Evolutionary conservation across 495 filamentous ascomycete species (phyloP).

Genomic region (Pyrenopolyporus hunteri): DNA sequence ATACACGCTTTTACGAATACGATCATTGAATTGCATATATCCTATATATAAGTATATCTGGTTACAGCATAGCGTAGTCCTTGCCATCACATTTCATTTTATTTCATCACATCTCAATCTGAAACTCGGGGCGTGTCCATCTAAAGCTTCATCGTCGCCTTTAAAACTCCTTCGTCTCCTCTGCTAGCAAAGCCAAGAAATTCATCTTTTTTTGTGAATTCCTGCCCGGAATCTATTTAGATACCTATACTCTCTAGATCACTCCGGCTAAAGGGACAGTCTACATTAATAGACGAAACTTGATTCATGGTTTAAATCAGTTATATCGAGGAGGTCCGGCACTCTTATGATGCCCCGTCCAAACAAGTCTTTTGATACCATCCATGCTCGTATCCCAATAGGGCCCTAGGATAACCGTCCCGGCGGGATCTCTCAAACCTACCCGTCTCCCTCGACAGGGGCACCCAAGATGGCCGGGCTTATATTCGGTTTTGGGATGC

Average conservation of each 20-base stretch:
- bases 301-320: too few species aligned
- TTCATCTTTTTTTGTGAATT: too few species aligned
- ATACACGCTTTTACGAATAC: too few species aligned
- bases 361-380: neutral
- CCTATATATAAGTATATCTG: too few species aligned
- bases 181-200: too few species aligned
- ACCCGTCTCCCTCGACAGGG: constrained; percentile 10
- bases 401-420: neutral
- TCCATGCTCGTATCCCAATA: constrained; percentile 1
- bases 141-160: constrained; percentile 39
- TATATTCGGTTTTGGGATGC: neutral
- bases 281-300: neutral
- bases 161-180: constrained; percentile 31
- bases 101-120: constrained; percentile 19
- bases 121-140: constrained; percentile 30
- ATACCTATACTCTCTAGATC: too few species aligned
- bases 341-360: too few species aligned
- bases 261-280: neutral
- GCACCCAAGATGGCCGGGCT: neutral
- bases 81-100: too few species aligned
- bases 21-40: too few species aligned
- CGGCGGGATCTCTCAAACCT: neutral
- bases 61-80: too few species aligned
- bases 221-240: too few species aligned
- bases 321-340: too few species aligned